Percentiles rank a stretch among this genome's conserved stretches.
These are phyloP conservation scores for Cordia subcordata DNA, from an alignment of 257 asterid genomes.

Conservation along the genomic window DNA sequence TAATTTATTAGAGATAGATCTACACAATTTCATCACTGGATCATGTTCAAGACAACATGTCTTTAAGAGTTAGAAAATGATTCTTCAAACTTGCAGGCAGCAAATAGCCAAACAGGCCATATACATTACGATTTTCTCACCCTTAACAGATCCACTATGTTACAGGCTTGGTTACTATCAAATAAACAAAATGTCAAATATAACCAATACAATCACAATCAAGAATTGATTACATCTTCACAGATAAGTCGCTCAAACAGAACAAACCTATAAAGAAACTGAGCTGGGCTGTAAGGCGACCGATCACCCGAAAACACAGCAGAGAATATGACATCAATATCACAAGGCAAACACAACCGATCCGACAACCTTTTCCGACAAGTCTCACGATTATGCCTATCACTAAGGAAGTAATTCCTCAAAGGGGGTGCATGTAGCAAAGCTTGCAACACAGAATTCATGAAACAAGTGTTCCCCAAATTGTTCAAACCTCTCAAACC, in stretches of 20 bases:
- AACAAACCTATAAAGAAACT: slow-evolving; percentile 70
- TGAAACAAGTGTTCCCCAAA: slow-evolving; percentile 70
- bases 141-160: too few relatives aligned
- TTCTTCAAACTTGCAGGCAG: too few relatives aligned
- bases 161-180: too few relatives aligned
- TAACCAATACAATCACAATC: not conserved
- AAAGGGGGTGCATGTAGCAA: slow-evolving; percentile 70
- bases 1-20: too few relatives aligned
- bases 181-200: too few relatives aligned
- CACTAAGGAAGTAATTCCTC: slow-evolving; percentile 62
- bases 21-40: too few relatives aligned
- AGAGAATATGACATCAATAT: slow-evolving; percentile 54
- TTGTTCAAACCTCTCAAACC: slow-evolving; percentile 77
- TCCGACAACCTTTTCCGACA: slow-evolving; percentile 38
- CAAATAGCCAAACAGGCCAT: too few relatives aligned
- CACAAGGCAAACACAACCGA: slow-evolving; percentile 63
- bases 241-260: slow-evolving; percentile 5
- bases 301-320: slow-evolving; percentile 59
- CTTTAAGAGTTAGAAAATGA: too few relatives aligned
- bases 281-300: slow-evolving; percentile 63
- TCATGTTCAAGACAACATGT: too few relatives aligned
- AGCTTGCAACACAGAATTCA: slow-evolving; percentile 79
- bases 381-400: slow-evolving; percentile 43
- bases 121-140: too few relatives aligned
- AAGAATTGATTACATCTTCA: not conserved